Evolutionary conservation across 257 asterid genomes (phyloP).

Genomic region (Cruciata laevipes): DNA sequence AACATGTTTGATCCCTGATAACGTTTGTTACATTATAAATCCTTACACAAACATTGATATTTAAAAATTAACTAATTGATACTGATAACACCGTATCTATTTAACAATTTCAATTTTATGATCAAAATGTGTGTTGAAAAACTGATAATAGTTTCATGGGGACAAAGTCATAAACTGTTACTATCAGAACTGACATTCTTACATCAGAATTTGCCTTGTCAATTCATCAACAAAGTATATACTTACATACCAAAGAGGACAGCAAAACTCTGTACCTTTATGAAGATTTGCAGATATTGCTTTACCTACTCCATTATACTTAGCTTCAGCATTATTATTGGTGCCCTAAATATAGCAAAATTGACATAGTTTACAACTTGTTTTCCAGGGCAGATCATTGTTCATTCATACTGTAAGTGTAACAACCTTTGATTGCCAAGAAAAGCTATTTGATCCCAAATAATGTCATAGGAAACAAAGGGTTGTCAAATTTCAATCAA

Average conservation of each 20-base stretch:
- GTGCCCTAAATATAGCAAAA: not conserved
- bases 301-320: not conserved
- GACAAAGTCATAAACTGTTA: not conserved
- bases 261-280: not conserved
- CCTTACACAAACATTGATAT: too few species aligned
- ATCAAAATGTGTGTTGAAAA: too few species aligned
- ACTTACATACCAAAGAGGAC: not conserved
- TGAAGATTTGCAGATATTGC: not conserved
- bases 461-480: conserved; percentile 2
- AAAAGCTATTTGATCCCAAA: conserved; percentile 4
- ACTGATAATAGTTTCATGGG: not conserved
- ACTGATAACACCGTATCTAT: too few species aligned
- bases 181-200: conserved; percentile 9
- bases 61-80: too few species aligned
- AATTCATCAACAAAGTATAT: not conserved
- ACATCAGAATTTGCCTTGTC: not conserved
- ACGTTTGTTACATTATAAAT: too few species aligned
- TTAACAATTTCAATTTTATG: too few species aligned
- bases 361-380: not conserved
- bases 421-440: not conserved
- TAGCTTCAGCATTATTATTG: not conserved
- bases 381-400: not conserved
- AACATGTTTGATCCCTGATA: too few species aligned
- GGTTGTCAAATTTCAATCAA: not conserved
- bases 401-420: conserved; percentile 6